Evolutionary conservation across 208 protist species (phyloP).

Genomic region (Trypanosoma lewisi): DNA sequence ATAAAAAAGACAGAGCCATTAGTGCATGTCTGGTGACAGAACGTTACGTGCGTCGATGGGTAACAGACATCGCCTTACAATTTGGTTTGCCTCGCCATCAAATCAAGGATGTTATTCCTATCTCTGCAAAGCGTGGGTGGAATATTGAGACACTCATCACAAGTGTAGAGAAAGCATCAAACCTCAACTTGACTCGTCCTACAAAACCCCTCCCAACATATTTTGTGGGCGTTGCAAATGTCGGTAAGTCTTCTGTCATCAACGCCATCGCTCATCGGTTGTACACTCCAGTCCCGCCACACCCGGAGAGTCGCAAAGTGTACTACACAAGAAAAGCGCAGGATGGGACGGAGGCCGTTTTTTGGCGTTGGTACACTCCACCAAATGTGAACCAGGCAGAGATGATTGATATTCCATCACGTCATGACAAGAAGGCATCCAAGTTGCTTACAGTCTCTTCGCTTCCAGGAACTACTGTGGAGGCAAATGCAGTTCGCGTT

Average conservation of each 20-base stretch:
- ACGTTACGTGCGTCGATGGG: slow-evolving; percentile 77
- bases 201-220: slow-evolving; percentile 81
- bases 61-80: slow-evolving; percentile 75
- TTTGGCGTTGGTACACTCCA: slow-evolving; percentile 90
- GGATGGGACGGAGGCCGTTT: slow-evolving; percentile 72
- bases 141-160: slow-evolving; percentile 73
- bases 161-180: slow-evolving; percentile 71
- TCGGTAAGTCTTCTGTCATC: slow-evolving; percentile 92
- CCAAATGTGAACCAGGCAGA: slow-evolving; percentile 87
- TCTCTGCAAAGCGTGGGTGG: slow-evolving; percentile 91
- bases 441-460: slow-evolving; percentile 90
- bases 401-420: slow-evolving; percentile 84
- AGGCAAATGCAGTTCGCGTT: slow-evolving; percentile 74
- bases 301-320: slow-evolving; percentile 85
- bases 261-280: slow-evolving; percentile 88
- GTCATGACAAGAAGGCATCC: slow-evolving; percentile 83
- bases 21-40: slow-evolving; percentile 63
- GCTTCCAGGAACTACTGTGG: slow-evolving; percentile 86
- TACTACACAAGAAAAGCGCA: slow-evolving; percentile 70
- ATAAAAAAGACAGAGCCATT: slow-evolving; percentile 69
- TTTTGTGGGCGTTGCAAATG: slow-evolving; percentile 88
- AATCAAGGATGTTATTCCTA: slow-evolving; percentile 67
- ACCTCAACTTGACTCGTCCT: slow-evolving; percentile 76
- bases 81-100: slow-evolving; percentile 80
- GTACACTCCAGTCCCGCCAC: slow-evolving; percentile 81